Evolutionary conservation across 208 protist species (phyloP).

Genomic region (Phytomonas sp.): DNA sequence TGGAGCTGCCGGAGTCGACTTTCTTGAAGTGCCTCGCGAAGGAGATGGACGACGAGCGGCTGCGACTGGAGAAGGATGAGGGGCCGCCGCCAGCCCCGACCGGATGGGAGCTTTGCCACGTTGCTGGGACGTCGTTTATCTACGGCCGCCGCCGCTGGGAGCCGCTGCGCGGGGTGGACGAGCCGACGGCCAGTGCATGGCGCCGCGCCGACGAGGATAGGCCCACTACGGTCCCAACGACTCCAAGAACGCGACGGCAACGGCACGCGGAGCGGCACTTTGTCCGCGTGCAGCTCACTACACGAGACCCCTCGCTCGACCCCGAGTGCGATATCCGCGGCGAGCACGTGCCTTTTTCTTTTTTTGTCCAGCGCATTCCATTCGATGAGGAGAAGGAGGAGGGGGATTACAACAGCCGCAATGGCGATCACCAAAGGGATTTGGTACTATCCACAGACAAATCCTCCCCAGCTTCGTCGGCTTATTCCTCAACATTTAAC

Average conservation of each 20-base stretch:
- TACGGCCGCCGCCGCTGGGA: conserved; percentile 65
- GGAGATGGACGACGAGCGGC: conserved; percentile 77
- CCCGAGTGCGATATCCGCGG: conserved; percentile 79
- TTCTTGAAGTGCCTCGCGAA: conserved; percentile 84
- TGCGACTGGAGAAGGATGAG: conserved; percentile 72
- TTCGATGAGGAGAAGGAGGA: not conserved
- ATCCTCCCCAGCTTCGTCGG: not conserved
- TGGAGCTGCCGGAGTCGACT: conserved; percentile 45
- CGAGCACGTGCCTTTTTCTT: conserved; percentile 82
- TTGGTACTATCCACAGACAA: too few species aligned
- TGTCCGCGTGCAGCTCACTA: conserved; percentile 66
- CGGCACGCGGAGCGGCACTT: conserved; percentile 49
- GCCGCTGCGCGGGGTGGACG: conserved; percentile 24
- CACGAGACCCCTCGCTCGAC: conserved; percentile 72
- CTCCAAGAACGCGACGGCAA: not conserved
- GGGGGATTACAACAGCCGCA: not conserved
- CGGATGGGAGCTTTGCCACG: conserved; percentile 75
- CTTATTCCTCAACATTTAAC: conserved; percentile 8
- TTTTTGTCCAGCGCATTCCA: conserved; percentile 53
- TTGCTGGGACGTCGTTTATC: conserved; percentile 54
- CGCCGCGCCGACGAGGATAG: too few species aligned
- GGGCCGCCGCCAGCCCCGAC: conserved; percentile 42
- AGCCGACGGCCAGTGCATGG: not conserved
- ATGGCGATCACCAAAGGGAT: not conserved
- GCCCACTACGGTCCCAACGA: not conserved